phyloP scores from a whole-genome alignment of 2,329 filamentous ascomycete species.

The Fusarium albidum region DNA sequence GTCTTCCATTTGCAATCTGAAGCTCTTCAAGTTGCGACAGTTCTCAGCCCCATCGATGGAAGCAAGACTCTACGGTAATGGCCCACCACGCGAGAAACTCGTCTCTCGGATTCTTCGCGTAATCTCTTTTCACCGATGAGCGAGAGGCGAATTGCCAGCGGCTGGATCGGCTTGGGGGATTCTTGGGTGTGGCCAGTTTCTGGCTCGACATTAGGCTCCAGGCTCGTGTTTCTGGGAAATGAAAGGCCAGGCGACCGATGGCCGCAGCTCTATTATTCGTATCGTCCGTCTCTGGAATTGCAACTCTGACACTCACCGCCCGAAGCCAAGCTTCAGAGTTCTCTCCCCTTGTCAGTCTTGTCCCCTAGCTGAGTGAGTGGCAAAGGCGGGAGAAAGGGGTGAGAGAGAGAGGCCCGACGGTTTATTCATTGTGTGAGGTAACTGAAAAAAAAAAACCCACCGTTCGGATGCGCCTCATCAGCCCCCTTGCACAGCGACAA shows the following conservation, averaged over 20 bases:
- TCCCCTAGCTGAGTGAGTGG: slow-evolving; percentile 10
- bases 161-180: slow-evolving; percentile 25
- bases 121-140: not conserved
- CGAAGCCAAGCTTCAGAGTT: slow-evolving; percentile 11
- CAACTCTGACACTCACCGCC: slow-evolving; percentile 31
- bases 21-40: too few relatives aligned
- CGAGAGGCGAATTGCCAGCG: slow-evolving; percentile 17
- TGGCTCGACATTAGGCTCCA: slow-evolving; percentile 21
- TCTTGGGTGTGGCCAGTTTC: slow-evolving; percentile 21
- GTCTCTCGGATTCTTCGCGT: not conserved
- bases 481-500: slow-evolving; percentile 15
- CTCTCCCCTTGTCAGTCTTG: not conserved
- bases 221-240: slow-evolving; percentile 28
- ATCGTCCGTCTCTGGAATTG: slow-evolving; percentile 12
- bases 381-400: not conserved
- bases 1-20: not conserved
- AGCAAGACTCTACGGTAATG: slow-evolving; percentile 4
- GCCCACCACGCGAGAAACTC: not conserved
- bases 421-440: slow-evolving; percentile 40
- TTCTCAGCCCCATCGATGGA: not conserved
- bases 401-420: not conserved
- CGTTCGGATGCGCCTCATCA: slow-evolving; percentile 12
- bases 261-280: slow-evolving; percentile 19
- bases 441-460: slow-evolving; percentile 23
- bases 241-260: slow-evolving; percentile 21